A percentile compares a stretch with the other conserved stretches of the same genome.
Conservation (phyloP, 1,284 basidiomycete genomes). For the Moesziomyces sp. region DNA sequence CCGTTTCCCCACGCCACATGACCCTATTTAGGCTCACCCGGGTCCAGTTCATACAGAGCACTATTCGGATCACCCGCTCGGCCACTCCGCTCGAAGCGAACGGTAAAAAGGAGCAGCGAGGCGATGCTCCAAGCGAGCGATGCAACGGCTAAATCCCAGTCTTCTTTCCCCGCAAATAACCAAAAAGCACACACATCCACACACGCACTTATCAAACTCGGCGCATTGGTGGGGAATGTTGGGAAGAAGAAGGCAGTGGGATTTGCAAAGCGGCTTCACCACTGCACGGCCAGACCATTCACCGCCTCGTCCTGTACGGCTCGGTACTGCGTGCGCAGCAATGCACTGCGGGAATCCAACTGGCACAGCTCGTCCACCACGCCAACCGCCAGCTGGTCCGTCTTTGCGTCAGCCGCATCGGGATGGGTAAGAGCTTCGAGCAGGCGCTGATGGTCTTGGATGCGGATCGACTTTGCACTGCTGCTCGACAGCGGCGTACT, state of each 20-base stretch:
- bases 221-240: no score
- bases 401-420: conserved; percentile 37
- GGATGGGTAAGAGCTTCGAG: conserved; percentile 12
- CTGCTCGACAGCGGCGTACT: conserved; percentile 33
- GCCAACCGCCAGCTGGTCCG: conserved; percentile 71
- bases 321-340: conserved; percentile 84
- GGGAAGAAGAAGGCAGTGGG: not conserved
- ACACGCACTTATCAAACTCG: no score
- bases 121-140: no score
- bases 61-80: no score
- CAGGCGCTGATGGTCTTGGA: conserved; percentile 29
- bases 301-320: conserved; percentile 88
- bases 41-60: no score
- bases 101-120: no score
- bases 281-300: conserved; percentile 80
- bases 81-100: no score
- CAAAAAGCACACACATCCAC: no score
- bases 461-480: conserved; percentile 27
- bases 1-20: no score
- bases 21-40: no score
- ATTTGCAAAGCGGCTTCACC: conserved; percentile 71
- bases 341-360: conserved; percentile 68
- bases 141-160: no score
- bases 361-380: conserved; percentile 71
- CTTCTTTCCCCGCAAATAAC: no score